Base-by-base conservation (phyloP, 768 basidiomycete genomes). In the Auriscalpium microsporum region DNA sequence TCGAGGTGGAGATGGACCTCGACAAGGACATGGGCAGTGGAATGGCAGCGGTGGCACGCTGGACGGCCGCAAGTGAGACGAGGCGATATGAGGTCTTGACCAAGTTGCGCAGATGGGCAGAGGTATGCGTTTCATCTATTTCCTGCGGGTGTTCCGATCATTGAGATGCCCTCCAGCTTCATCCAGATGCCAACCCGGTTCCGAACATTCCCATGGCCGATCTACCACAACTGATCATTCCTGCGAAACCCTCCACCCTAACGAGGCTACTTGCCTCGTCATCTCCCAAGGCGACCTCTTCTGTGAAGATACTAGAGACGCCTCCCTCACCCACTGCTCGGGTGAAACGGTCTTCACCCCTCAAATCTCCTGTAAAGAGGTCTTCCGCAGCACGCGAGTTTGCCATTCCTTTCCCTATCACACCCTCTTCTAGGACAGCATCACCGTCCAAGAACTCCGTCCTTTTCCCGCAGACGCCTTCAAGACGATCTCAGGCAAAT, bases 11-110 rank as follows among this genome's bases (percentile, higher is more conserved):
- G 62, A 85, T 89, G 73, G 82, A 90, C 63, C 79, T 90, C 54
- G 87, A 89, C 69, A 87, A 87, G 70, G 82, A 79, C 62, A 83
- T 87, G 84, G 74, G 74, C 19, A 82, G 79, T 46, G 88, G 90
- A n/a, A 91, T 92, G 86, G 87, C 88, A 38, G 87, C 90, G 33
- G 87, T 93, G 45, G 90, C 90, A 52, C 80, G 88, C 54, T 93
- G 90, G 90, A 90, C 90, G 3, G 80, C 86, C 33, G 81, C 75
- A 45, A 71, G 78, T 38, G 86, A 88, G 53, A 71, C 70, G 36
- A 80, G 90, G 53, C 79, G 82, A 53, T 70, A 74, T 53, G 72
- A 79, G 52, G 77, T 91, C 59, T 73, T 73, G 23, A 58, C 65
- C 16, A 92, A 88, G 64, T 69, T 93, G 35, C 70, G 79, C 42